These are phyloP conservation scores for Nitzschia inconspicua DNA, from an alignment of 108 stramenopile genomes.

Conservation along the genomic window DNA sequence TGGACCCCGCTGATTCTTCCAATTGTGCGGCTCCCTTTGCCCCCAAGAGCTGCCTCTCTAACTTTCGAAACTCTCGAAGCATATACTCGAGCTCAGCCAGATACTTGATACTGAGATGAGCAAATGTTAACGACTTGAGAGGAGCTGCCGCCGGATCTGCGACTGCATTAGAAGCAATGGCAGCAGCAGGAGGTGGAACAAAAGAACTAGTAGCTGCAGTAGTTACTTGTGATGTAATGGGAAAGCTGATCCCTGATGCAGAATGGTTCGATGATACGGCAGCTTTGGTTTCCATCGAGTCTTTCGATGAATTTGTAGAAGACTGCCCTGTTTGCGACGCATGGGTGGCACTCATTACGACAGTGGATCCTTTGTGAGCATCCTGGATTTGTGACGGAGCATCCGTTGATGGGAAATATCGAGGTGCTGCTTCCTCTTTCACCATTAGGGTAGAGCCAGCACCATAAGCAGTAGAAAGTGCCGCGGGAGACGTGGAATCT, in stretches of 20 bases:
- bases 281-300: neutral
- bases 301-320: neutral
- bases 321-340: neutral
- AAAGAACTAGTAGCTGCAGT: neutral
- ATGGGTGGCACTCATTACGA: neutral
- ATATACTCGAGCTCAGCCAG: constrained; percentile 74
- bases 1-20: constrained; percentile 62
- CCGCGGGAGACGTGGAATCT: neutral
- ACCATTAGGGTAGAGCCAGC: neutral
- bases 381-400: too few relatives aligned
- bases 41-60: constrained; percentile 76
- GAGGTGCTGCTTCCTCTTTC: constrained; percentile 1
- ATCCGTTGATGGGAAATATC: too few relatives aligned
- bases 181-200: neutral
- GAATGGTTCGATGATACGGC: neutral
- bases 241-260: neutral
- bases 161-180: neutral
- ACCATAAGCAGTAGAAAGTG: neutral
- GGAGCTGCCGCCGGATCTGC: constrained; percentile 14
- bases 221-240: neutral
- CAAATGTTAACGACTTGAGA: constrained; percentile 51
- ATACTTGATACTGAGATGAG: constrained; percentile 64
- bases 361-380: neutral
- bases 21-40: constrained; percentile 43
- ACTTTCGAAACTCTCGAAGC: constrained; percentile 77